Evolutionary conservation across 306 rosid species (phyloP), one percentile per base, ranked within the genome.

Genomic region (Styphnolobium japonicum): DNA sequence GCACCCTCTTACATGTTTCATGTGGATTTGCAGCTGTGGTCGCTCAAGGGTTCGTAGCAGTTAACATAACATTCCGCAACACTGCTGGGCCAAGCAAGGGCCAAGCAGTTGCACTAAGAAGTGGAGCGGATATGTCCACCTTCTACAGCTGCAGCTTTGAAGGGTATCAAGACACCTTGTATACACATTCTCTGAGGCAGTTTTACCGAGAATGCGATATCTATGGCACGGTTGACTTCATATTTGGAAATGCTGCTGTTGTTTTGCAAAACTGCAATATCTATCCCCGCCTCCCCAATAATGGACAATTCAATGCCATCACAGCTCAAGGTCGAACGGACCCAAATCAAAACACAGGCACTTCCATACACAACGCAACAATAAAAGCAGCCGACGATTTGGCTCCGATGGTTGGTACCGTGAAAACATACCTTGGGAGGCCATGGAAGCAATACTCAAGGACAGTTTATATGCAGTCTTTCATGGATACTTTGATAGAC

Each of bases 361-460:
- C 19, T 46, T 88, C 87, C 0, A 65, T 88, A 5, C 89, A 85
- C 1, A 88, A 88, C 0, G 81, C 82, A 0, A 81, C 39, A 0
- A 55, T 85, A 2, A 85, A 51, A 65, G 81, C 86, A 0, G 85
- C 87, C 0, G 45, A n/a, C 1, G 87, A 88, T 46, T 81, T 88
- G 76, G 83, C 75, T 4, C 70, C 88, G 0, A 67, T 16, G 0
- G 74, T 74, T 19, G 62, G 70, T 6, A 67, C 72, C 0, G 78
- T 78, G 4, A 7, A 82, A 16, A 90, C 94, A 0, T 93, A 85
- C 55, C 82, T 93, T 1, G 98, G 98, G 0, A 85, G 98, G 67
- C 98, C 97, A 0, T 93, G 98, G 98, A 91, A 92, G 86, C 57
- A 83, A 34, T 93, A 87, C 49, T 90, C 96, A 1, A 53, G 86